Evolutionary conservation across 177 flowering plant species (phyloP).

Genomic region (Vitis hybrid): DNA sequence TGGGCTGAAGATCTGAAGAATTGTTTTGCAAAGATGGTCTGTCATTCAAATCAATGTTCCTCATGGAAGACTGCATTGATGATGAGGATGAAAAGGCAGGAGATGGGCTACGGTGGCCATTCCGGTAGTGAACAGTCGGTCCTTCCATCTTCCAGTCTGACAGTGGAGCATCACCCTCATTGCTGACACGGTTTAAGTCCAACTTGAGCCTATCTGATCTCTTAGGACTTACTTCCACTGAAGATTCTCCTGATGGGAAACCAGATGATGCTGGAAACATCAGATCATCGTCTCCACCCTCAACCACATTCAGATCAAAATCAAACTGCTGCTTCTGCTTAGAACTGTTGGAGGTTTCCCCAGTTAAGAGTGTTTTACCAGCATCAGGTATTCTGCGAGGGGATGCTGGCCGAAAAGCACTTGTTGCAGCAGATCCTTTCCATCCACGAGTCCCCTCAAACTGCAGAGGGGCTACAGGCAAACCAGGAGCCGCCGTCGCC

Average conservation of each 20-base stretch:
- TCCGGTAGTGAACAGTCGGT: slow-evolving; percentile 23
- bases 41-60: slow-evolving; percentile 84
- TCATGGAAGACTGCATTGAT: slow-evolving; percentile 56
- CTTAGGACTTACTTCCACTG: slow-evolving; percentile 54
- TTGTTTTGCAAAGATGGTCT: slow-evolving; percentile 49
- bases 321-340: slow-evolving; percentile 50
- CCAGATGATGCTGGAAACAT: slow-evolving; percentile 37
- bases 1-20: slow-evolving; percentile 27
- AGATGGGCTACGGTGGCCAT: slow-evolving; percentile 57
- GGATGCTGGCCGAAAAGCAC: slow-evolving; percentile 86
- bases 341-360: slow-evolving; percentile 39
- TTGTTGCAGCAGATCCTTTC: slow-evolving; percentile 85
- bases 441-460: slow-evolving; percentile 81
- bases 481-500: slow-evolving; percentile 50
- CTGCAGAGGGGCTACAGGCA: slow-evolving; percentile 55
- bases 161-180: slow-evolving; percentile 52
- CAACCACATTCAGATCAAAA: slow-evolving; percentile 82
- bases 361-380: slow-evolving; percentile 41
- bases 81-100: slow-evolving; percentile 83
- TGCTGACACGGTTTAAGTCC: slow-evolving; percentile 68
- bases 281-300: slow-evolving; percentile 45
- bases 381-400: slow-evolving; percentile 54
- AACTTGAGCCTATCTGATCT: slow-evolving; percentile 53
- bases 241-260: slow-evolving; percentile 58
- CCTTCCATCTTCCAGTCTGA: slow-evolving; percentile 43